Conservation (phyloP, 1,139 yeast genomes). For the Tardiomyces depauwii region DNA sequence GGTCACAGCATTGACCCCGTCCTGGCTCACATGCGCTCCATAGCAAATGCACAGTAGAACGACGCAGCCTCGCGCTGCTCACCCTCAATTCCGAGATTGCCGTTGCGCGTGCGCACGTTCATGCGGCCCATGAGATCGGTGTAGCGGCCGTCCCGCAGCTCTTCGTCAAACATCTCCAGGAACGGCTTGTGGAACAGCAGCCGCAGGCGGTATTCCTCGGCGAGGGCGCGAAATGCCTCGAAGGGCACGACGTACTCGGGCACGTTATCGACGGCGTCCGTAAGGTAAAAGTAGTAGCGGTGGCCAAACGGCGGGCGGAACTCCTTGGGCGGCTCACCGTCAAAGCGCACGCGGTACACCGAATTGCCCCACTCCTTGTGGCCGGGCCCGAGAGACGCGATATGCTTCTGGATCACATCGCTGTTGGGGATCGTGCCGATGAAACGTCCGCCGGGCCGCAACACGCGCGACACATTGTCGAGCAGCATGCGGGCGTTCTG, state of each 20-base stretch:
- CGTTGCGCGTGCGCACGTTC: constrained; percentile 42
- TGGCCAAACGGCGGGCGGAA: constrained; percentile 67
- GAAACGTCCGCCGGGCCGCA: constrained; percentile 74
- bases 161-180: constrained; percentile 70
- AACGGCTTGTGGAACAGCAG: constrained; percentile 68
- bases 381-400: constrained; percentile 23
- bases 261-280: constrained; percentile 92
- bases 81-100: constrained; percentile 78
- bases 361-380: constrained; percentile 68
- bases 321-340: constrained; percentile 58
- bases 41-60: constrained; percentile 71
- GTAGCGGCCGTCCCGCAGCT: constrained; percentile 57
- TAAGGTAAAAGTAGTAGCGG: constrained; percentile 65
- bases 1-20: background rate
- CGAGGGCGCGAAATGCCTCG: constrained; percentile 69
- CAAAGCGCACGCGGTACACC: constrained; percentile 70
- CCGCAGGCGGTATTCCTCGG: constrained; percentile 63
- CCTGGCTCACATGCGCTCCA: constrained; percentile 35
- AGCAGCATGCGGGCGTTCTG: constrained; percentile 63
- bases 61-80: constrained; percentile 87
- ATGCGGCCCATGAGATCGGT: constrained; percentile 35
- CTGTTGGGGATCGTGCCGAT: constrained; percentile 93
- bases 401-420: constrained; percentile 63
- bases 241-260: constrained; percentile 98
- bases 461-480: constrained; percentile 62